phyloP scores from a whole-genome alignment of 1,284 basidiomycete species.

The Amylostereum areolatum region DNA sequence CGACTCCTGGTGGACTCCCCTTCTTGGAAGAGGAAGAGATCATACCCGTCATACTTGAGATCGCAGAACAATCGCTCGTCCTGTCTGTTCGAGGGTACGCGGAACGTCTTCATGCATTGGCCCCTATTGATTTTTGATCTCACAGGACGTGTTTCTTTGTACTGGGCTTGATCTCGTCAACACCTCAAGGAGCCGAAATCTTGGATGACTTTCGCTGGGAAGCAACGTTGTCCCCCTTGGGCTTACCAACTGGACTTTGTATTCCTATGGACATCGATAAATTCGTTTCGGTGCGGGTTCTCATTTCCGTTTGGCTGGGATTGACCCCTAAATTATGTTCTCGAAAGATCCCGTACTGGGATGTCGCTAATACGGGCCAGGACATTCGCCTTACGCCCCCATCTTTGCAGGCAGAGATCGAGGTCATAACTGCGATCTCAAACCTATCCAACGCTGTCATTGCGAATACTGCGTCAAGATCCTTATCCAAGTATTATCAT shows the following conservation, averaged over 20 bases:
- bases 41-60: conserved; percentile 84
- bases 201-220: conserved; percentile 92
- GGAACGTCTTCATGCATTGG: not conserved
- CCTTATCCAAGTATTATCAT: conserved; percentile 65
- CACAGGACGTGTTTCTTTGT: conserved; percentile 93
- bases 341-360: conserved; percentile 75
- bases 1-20: conserved; percentile 84
- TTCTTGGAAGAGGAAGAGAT: conserved; percentile 95
- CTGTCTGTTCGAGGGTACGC: conserved; percentile 90
- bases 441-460: conserved; percentile 96
- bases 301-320: not conserved
- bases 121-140: conserved; percentile 6
- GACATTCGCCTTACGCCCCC: conserved; percentile 57
- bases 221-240: conserved; percentile 83
- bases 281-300: conserved; percentile 67
- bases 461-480: conserved; percentile 86
- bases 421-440: conserved; percentile 85
- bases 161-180: conserved; percentile 77
- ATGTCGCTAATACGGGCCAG: conserved; percentile 38
- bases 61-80: conserved; percentile 85
- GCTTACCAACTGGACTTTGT: conserved; percentile 84
- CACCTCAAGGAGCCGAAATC: conserved; percentile 72
- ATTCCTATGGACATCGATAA: conserved; percentile 78
- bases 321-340: not conserved
- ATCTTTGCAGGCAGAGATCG: conserved; percentile 70